phyloP scores from a whole-genome alignment of 2,329 filamentous ascomycete species.

The Zymoseptoria ardabiliae region DNA sequence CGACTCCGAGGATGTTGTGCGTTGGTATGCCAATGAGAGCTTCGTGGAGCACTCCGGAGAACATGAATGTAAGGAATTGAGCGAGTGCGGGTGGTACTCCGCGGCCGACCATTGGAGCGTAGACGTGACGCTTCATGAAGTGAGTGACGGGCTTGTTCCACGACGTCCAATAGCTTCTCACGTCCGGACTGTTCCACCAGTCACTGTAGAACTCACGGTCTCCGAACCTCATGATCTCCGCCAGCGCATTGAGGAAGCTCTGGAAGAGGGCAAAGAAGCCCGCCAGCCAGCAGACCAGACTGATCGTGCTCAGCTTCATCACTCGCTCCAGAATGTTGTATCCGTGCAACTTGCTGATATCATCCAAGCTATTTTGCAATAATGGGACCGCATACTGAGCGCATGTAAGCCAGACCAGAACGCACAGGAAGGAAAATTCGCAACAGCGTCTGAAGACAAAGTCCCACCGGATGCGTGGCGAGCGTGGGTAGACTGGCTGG shows the following conservation, averaged over 20 bases:
- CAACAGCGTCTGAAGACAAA: slow-evolving; percentile 78
- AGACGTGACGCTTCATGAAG: slow-evolving; percentile 93
- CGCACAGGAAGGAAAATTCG: slow-evolving; percentile 69
- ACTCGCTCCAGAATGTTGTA: slow-evolving; percentile 78
- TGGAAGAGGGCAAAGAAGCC: slow-evolving; percentile 98
- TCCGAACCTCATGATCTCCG: slow-evolving; percentile 82
- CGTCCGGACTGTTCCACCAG: slow-evolving; percentile 91
- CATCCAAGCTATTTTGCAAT: slow-evolving; percentile 80
- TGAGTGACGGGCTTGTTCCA: slow-evolving; percentile 98
- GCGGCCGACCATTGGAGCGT: slow-evolving; percentile 75
- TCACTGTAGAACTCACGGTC: slow-evolving; percentile 94
- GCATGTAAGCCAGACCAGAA: slow-evolving; percentile 81
- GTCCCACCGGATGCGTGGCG: slow-evolving; percentile 70
- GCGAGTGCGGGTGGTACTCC: slow-evolving; percentile 67
- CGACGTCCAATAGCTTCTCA: slow-evolving; percentile 85
- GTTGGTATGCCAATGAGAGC: slow-evolving; percentile 88
- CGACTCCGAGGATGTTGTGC: slow-evolving; percentile 66
- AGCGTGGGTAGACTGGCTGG: slow-evolving; percentile 90
- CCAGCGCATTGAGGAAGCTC: slow-evolving; percentile 80
- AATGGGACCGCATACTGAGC: slow-evolving; percentile 92
- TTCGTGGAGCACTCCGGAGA: slow-evolving; percentile 87
- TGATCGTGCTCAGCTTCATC: slow-evolving; percentile 93
- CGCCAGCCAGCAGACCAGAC: slow-evolving; percentile 90
- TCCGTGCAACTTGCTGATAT: slow-evolving; percentile 73
- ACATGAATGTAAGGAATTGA: slow-evolving; percentile 74